Percentiles rank a stretch among this genome's conserved stretches.
These are phyloP conservation scores for Pyrenochaeta sp. DNA, from an alignment of 2,329 filamentous ascomycete genomes.

Conservation along the genomic window DNA sequence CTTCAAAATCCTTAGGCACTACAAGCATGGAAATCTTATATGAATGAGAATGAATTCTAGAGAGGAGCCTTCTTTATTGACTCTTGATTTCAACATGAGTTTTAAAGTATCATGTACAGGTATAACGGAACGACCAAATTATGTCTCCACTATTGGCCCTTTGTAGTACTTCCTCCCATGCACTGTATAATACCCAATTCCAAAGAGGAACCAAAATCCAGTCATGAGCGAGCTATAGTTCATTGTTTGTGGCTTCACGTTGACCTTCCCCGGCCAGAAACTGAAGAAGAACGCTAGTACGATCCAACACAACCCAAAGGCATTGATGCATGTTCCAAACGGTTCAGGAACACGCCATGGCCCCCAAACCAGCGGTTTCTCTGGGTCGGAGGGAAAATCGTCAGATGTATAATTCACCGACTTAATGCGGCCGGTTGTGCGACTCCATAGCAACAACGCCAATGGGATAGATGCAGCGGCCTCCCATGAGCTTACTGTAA, in stretches of 20 bases:
- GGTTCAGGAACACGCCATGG: not conserved
- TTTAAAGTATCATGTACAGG: no score
- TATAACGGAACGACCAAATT: no score
- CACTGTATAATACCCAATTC: not conserved
- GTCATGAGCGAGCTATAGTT: not conserved
- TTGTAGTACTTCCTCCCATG: not conserved
- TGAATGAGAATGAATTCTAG: no score
- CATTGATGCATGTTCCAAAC: not conserved
- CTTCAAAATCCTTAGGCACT: no score
- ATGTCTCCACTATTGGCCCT: not conserved
- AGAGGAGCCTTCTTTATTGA: no score
- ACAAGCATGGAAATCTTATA: no score
- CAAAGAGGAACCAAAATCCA: not conserved
- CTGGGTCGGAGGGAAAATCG: not conserved
- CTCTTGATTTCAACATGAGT: no score
- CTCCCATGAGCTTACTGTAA: not conserved
- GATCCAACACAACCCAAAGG: not conserved
- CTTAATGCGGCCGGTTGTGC: not conserved
- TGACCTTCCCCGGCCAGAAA: not conserved
- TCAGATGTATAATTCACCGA: not conserved
- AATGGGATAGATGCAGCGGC: not conserved
- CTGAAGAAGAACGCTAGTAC: not conserved
- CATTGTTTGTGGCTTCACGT: not conserved
- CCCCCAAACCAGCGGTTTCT: not conserved
- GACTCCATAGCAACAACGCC: not conserved